A percentile compares a stretch with the other conserved stretches of the same genome.
Conservation (phyloP, 352 stramenopile species). For the Phytopythium helicoides region DNA sequence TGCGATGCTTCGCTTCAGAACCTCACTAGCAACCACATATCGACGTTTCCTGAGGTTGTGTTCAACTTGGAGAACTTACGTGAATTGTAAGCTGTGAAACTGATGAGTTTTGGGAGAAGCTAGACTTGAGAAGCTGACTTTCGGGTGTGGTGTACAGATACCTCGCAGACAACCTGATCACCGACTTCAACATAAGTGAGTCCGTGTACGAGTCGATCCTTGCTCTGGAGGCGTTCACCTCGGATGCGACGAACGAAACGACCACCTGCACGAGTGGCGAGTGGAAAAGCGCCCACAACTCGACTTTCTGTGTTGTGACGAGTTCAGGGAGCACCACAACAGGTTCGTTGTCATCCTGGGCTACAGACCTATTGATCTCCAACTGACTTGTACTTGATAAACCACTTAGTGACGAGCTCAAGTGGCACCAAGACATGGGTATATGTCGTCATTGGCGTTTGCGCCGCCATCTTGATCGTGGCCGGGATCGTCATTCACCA, state of each 20-base stretch:
- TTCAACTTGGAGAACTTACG: slow-evolving; percentile 30
- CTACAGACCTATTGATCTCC: background rate
- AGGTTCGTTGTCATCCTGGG: background rate
- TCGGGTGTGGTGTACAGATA: slow-evolving; percentile 15
- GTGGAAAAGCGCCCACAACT: slow-evolving; percentile 28
- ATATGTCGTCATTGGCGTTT: slow-evolving; percentile 1
- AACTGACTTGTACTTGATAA: background rate
- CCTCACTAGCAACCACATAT: slow-evolving; percentile 29
- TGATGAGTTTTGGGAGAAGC: background rate
- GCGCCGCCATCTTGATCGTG: slow-evolving; percentile 1
- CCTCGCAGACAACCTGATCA: slow-evolving; percentile 27
- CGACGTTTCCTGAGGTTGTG: slow-evolving; percentile 22
- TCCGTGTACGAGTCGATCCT: slow-evolving; percentile 24
- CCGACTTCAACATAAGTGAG: slow-evolving; percentile 35
- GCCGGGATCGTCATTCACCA: background rate
- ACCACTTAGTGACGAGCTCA: background rate
- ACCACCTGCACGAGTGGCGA: slow-evolving; percentile 18
- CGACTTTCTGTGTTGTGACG: slow-evolving; percentile 26
- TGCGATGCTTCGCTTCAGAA: slow-evolving; percentile 8
- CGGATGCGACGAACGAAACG: slow-evolving; percentile 14
- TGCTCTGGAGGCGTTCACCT: slow-evolving; percentile 19
- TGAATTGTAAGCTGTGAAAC: slow-evolving; percentile 21
- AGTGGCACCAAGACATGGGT: background rate
- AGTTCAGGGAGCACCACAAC: slow-evolving; percentile 1
- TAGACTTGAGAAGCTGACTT: no score